Conservation (phyloP, 176 grass and related monocot species). For the Neostapfia colusana region DNA sequence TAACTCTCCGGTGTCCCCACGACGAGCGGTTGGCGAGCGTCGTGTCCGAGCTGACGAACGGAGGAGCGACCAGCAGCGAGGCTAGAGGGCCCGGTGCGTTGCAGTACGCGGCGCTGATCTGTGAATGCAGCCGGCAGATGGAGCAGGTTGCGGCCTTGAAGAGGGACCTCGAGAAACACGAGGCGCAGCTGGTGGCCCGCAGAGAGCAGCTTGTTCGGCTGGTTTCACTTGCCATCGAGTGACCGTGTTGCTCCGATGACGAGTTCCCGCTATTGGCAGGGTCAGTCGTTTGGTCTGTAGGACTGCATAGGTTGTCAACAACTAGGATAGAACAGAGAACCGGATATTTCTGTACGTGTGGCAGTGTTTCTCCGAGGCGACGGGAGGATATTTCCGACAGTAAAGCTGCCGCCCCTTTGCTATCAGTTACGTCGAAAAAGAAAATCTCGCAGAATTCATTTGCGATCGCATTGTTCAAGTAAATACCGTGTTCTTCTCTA, state of each 20-base stretch:
- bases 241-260: not conserved
- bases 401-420: not conserved
- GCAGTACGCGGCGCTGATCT: not conserved
- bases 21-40: constrained; percentile 8
- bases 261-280: not conserved
- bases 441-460: not conserved
- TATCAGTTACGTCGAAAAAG: not conserved
- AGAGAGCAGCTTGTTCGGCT: constrained; percentile 4
- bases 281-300: not conserved
- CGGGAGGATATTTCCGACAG: not conserved
- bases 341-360: too few species aligned
- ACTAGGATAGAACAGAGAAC: not conserved
- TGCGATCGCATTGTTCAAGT: not conserved
- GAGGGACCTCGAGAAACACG: constrained; percentile 30
- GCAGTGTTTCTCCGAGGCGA: not conserved
- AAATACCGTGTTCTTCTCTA: too few species aligned
- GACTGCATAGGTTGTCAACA: not conserved
- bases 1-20: not conserved
- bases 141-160: constrained; percentile 9
- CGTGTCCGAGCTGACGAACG: not conserved
- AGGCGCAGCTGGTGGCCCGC: constrained; percentile 18
- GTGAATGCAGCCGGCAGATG: constrained; percentile 17
- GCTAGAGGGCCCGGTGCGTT: not conserved
- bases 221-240: not conserved
- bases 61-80: not conserved